A percentile compares a stretch with the other conserved stretches of the same genome.
phyloP scores from a whole-genome alignment of 2,329 filamentous ascomycete genomes.

The Cryphonectria carpinicola region DNA sequence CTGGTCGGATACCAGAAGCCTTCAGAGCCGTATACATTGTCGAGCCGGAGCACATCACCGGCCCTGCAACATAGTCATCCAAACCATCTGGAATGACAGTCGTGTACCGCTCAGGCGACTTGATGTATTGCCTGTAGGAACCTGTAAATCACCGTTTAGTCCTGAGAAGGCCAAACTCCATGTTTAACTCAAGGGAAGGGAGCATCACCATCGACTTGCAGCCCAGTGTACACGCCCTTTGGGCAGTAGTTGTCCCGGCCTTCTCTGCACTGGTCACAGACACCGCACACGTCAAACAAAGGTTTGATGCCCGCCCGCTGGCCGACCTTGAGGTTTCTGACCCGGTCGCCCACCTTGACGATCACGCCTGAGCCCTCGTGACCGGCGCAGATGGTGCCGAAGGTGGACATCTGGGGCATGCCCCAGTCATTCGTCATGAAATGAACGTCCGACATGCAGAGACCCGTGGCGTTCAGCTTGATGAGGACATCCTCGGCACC shows the following conservation, averaged over 20 bases:
- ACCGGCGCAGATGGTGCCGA: conserved; percentile 33
- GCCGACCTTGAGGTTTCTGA: conserved; percentile 39
- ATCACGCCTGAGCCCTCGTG: conserved; percentile 47
- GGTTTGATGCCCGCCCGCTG: conserved; percentile 46
- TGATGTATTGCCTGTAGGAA: conserved; percentile 61
- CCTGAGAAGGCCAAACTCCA: not conserved
- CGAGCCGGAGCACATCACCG: conserved; percentile 62
- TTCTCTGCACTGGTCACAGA: conserved; percentile 41
- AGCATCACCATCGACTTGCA: conserved; percentile 23
- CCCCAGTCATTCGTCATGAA: conserved; percentile 30
- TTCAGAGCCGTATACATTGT: conserved; percentile 62
- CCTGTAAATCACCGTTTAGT: conserved; percentile 39
- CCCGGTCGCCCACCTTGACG: conserved; percentile 39
- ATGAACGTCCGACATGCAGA: conserved; percentile 32
- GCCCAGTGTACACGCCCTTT: conserved; percentile 25
- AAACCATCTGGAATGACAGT: conserved; percentile 53
- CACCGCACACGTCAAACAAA: conserved; percentile 37
- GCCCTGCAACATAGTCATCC: conserved; percentile 56
- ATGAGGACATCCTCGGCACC: conserved; percentile 31
- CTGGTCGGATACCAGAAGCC: conserved; percentile 52
- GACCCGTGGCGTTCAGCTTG: conserved; percentile 29
- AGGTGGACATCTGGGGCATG: conserved; percentile 26
- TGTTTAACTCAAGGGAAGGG: not conserved
- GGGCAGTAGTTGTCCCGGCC: conserved; percentile 42
- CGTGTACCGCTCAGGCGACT: conserved; percentile 57